phyloP scores from a whole-genome alignment of 371 early-diverging fungal species.

The Capillidium heterosporum region DNA sequence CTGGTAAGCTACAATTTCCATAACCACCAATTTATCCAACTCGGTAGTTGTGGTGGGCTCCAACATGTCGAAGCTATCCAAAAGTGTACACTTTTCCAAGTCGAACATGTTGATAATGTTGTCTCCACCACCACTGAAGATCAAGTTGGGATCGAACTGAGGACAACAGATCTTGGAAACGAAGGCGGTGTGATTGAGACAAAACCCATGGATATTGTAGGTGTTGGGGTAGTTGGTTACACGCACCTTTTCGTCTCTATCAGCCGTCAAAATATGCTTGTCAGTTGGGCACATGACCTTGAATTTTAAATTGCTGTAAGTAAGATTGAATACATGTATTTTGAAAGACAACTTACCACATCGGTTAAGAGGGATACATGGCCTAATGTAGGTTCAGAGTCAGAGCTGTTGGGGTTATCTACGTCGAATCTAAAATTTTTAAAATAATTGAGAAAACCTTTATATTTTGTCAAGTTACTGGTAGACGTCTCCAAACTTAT shows the following conservation, averaged over 20 bases:
- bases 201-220: constrained; percentile 72
- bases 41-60: neutral
- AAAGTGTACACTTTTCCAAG: constrained; percentile 14
- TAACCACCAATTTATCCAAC: no score
- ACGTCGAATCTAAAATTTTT: constrained; percentile 7
- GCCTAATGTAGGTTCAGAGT: constrained; percentile 50
- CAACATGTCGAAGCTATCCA: neutral
- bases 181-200: constrained; percentile 82
- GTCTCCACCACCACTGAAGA: constrained; percentile 83
- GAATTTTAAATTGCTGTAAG: neutral
- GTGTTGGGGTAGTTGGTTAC: constrained; percentile 73
- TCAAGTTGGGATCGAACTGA: constrained; percentile 5
- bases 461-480: constrained; percentile 17
- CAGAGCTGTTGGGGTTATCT: neutral
- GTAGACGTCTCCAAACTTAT: constrained; percentile 92
- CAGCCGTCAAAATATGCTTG: constrained; percentile 63
- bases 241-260: constrained; percentile 93
- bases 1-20: no score
- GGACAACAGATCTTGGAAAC: constrained; percentile 3
- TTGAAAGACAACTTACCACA: constrained; percentile 26
- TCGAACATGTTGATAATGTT: constrained; percentile 64
- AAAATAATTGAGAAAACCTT: neutral
- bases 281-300: constrained; percentile 31
- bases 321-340: neutral
- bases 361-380: constrained; percentile 89